Evolutionary conservation across 306 rosid genomes (phyloP).

Genomic region (Hippophae rhamnoides): DNA sequence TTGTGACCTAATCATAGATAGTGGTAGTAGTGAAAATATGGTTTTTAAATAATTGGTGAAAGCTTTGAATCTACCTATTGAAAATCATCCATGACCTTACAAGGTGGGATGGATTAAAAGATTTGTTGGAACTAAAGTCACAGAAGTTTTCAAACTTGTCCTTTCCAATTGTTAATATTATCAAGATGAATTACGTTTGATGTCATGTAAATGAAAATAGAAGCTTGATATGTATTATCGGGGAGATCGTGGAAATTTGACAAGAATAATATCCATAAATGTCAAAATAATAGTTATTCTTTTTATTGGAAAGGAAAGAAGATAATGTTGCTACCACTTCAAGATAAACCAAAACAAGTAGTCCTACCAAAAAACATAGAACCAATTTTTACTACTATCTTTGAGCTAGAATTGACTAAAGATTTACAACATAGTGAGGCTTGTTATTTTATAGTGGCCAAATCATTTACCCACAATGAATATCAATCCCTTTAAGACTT

Average conservation of each 20-base stretch:
- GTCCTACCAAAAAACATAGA: no score
- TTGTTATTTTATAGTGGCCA: no score
- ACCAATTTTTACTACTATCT: no score
- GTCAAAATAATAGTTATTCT: neutral
- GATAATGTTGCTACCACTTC: neutral
- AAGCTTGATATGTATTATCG: neutral
- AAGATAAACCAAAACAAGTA: no score
- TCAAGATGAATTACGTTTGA: neutral
- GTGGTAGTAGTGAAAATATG: neutral
- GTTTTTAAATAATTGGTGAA: neutral
- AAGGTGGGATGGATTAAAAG: neutral
- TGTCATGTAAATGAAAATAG: neutral
- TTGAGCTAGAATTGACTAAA: no score
- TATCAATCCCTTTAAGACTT: no score
- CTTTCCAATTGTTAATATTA: neutral
- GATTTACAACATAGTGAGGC: no score
- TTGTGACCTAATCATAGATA: neutral
- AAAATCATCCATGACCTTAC: neutral
- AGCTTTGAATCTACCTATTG: neutral
- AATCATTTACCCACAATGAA: no score
- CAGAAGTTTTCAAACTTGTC: neutral
- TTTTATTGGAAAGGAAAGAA: neutral
- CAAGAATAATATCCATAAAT: neutral
- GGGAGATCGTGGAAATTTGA: neutral
- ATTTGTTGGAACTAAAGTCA: neutral